Evolutionary conservation across 176 grass and related monocot genomes (phyloP).

Genomic region (Eleusine indica): DNA sequence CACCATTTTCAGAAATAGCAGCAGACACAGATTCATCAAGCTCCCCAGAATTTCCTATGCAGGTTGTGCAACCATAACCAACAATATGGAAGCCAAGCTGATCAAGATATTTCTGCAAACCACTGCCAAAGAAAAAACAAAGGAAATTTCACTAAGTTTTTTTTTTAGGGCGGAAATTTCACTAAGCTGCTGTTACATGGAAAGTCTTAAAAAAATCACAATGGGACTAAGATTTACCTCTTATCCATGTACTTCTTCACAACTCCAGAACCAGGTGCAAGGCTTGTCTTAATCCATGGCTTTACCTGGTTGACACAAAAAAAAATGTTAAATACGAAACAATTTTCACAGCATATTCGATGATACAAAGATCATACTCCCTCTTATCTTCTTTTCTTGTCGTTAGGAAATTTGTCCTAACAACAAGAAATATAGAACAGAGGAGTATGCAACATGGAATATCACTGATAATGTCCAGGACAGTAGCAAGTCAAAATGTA

Average conservation of each 20-base stretch:
- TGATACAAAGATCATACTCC: not conserved
- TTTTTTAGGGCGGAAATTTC: not conserved
- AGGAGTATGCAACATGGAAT: not conserved
- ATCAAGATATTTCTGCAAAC: constrained; percentile 89
- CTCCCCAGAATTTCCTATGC: constrained; percentile 98
- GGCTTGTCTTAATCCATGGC: constrained; percentile 99
- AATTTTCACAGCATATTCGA: not conserved
- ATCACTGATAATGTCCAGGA: not conserved
- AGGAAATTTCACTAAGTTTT: constrained; percentile 7
- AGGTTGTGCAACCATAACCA: constrained; percentile 98
- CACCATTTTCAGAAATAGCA: constrained; percentile 91
- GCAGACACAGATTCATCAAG: constrained; percentile 83
- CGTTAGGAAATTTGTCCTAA: no score
- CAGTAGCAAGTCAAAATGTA: not conserved
- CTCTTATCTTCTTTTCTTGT: no score
- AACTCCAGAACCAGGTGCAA: constrained; percentile 97
- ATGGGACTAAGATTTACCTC: constrained; percentile 55
- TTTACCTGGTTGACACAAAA: constrained; percentile 73
- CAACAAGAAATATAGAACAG: no score
- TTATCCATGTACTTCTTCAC: constrained; percentile 89
- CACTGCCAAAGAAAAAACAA: constrained; percentile 56
- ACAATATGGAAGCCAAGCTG: constrained; percentile 95
- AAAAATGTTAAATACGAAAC: constrained; percentile 26
- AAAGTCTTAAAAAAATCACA: not conserved
- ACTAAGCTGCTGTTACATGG: constrained; percentile 7